These are phyloP conservation scores for Vitis cinerea DNA, from an alignment of 164 flowering plant genomes.

Conservation along the genomic window DNA sequence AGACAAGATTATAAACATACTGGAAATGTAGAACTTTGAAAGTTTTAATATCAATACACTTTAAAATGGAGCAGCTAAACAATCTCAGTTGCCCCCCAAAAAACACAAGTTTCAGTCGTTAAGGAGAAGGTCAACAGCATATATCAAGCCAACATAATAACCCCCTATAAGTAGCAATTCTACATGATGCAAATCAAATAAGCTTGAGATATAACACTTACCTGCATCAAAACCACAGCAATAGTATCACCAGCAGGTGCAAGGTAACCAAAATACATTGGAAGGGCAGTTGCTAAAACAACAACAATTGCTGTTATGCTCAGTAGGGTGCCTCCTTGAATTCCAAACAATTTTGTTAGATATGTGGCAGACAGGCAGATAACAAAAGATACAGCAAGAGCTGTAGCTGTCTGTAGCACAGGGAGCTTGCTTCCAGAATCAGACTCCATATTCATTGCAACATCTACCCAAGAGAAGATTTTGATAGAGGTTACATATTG, in stretches of 20 bases:
- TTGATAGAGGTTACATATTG: neutral
- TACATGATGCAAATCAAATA: neutral
- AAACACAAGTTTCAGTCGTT: no score
- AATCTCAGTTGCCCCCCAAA: no score
- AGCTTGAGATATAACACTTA: constrained; percentile 9
- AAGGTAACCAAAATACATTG: constrained; percentile 49
- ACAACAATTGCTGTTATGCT: constrained; percentile 65
- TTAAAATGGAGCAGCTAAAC: no score
- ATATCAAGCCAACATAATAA: no score
- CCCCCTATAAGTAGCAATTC: neutral
- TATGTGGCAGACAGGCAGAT: constrained; percentile 60
- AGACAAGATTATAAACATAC: no score
- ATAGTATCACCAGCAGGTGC: constrained; percentile 81
- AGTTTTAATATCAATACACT: no score
- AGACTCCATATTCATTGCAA: constrained; percentile 19
- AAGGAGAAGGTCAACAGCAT: no score
- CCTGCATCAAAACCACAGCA: constrained; percentile 83
- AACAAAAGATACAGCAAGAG: constrained; percentile 62
- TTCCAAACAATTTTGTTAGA: constrained; percentile 36
- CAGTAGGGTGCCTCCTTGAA: constrained; percentile 73
- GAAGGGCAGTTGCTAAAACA: constrained; percentile 62
- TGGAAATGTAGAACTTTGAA: no score
- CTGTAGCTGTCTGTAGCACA: constrained; percentile 64
- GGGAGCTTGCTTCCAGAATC: constrained; percentile 37
- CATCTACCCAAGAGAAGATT: constrained; percentile 36